phyloP scores from a whole-genome alignment of 331 rosid genomes.

The Pyrus hybrid region DNA sequence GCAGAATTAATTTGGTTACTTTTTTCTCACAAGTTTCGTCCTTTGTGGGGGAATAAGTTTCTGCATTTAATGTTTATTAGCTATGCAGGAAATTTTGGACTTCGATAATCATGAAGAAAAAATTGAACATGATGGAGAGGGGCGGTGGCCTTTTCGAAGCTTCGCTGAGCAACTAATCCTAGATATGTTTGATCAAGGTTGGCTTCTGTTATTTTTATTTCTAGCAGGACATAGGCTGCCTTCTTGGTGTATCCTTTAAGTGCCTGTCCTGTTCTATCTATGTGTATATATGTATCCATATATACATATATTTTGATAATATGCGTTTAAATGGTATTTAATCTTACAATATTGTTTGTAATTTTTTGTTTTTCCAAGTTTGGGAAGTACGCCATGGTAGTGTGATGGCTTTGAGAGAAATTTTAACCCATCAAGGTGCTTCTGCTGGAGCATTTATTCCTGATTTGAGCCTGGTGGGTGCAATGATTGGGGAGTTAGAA shows the following conservation, averaged over 20 bases:
- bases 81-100: slow-evolving; percentile 36
- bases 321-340: slow-evolving; percentile 3
- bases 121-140: slow-evolving; percentile 63
- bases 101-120: slow-evolving; percentile 55
- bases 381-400: slow-evolving; percentile 99
- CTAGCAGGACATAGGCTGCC: not conserved
- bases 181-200: slow-evolving; percentile 96
- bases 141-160: slow-evolving; percentile 80
- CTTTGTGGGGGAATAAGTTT: not conserved
- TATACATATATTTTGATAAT: not conserved
- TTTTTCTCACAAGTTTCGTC: not conserved
- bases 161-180: slow-evolving; percentile 83
- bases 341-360: not conserved
- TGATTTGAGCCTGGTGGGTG: slow-evolving; percentile 36
- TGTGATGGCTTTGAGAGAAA: slow-evolving; percentile 95
- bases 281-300: no score
- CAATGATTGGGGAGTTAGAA: slow-evolving; percentile 40
- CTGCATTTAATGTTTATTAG: slow-evolving; percentile 9
- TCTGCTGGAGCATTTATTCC: slow-evolving; percentile 68
- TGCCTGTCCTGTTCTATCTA: not conserved
- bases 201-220: slow-evolving; percentile 1
- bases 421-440: slow-evolving; percentile 92
- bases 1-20: not conserved
- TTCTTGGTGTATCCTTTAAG: not conserved
- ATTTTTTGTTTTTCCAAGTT: slow-evolving; percentile 34